phyloP scores from a whole-genome alignment of 2,329 filamentous ascomycete species.

The Cordyceps cicadae region DNA sequence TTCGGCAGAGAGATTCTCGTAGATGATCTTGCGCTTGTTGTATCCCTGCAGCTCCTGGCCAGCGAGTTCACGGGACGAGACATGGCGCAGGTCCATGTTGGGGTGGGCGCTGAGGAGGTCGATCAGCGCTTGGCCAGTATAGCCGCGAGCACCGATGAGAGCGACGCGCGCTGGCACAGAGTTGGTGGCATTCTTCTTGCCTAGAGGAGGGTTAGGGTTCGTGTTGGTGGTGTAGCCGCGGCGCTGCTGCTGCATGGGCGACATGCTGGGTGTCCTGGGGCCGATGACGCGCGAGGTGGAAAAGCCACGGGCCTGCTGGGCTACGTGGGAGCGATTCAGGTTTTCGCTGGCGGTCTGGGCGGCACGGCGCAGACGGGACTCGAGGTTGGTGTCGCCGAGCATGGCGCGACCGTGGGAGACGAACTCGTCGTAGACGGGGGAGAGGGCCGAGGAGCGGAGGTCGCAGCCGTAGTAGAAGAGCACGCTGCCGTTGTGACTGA shows the following conservation, averaged over 20 bases:
- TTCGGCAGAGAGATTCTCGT: conserved; percentile 82
- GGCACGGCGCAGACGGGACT: conserved; percentile 73
- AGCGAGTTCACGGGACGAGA: conserved; percentile 85
- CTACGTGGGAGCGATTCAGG: conserved; percentile 23
- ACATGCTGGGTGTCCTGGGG: conserved; percentile 1
- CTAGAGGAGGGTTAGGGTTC: conserved; percentile 75
- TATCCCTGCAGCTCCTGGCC: conserved; percentile 86
- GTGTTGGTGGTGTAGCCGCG: conserved; percentile 17
- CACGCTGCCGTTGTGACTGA: conserved; percentile 76
- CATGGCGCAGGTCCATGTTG: conserved; percentile 80
- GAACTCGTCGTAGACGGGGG: conserved; percentile 78
- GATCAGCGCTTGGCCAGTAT: conserved; percentile 87
- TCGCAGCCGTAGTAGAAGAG: conserved; percentile 96
- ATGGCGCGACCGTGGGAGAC: conserved; percentile 73
- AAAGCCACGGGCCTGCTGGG: conserved; percentile 17
- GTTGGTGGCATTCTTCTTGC: conserved; percentile 81
- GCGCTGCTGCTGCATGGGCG: conserved; percentile 11
- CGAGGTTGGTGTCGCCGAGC: conserved; percentile 82
- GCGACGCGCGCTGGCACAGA: conserved; percentile 70
- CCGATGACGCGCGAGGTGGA: conserved; percentile 3
- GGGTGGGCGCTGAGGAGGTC: conserved; percentile 81
- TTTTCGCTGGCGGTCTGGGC: conserved; percentile 59
- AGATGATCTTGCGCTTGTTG: conserved; percentile 81
- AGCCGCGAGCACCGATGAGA: conserved; percentile 85
- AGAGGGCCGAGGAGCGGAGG: conserved; percentile 64